Base-by-base conservation (phyloP, 495 filamentous ascomycete genomes). In the Penicillium crystallinum region DNA sequence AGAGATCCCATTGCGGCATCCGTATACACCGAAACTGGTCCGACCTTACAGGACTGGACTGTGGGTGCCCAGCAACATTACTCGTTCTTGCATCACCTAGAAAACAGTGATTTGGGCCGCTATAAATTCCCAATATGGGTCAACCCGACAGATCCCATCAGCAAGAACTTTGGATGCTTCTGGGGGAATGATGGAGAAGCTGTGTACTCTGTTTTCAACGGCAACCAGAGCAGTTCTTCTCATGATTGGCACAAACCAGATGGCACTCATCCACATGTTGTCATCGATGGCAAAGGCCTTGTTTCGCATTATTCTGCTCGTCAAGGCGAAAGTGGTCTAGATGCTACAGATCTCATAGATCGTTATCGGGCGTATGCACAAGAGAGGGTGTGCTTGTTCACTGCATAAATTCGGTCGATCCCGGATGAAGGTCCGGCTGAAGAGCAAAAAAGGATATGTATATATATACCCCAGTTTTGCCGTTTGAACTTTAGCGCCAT, bases 71-170 rank as follows among this genome's bases (percentile, higher is more conserved):
- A 81, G 58, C 74, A 78, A 40, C 78, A 82, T 50, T 80, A 81
- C 55, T 79, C 74, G 6, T 76, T 82, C 49, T 64, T 82, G 11
- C 62, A 73, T 19, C 76, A 81, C 48, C 68, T 82, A 1, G 77
- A 80, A 54, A 52, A 61, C 4, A 61, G 70, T 43, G 57, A 71
- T 12, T 54, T 80, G 44, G 54, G 60, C 30, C 68, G 59, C 14
- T 82, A 82, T 57, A 79, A 79, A 46, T 81, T 81, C 53, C 72
- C 78, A 23, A 47, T 75, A 10, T 80, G 72, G 73, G 65, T 70
- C 15, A 72, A 77, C 33, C 66, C 73, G 11, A 70, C 71, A 6
- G 61, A 66, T 48, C 65, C 71, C 8, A 64, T 75, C 22, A 77
- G 71, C 42, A 60, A 66, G 18, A 72, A 74, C 44, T 79, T 81